Conservation (phyloP, 208 protist species). For the Phytomonas serpens region DNA sequence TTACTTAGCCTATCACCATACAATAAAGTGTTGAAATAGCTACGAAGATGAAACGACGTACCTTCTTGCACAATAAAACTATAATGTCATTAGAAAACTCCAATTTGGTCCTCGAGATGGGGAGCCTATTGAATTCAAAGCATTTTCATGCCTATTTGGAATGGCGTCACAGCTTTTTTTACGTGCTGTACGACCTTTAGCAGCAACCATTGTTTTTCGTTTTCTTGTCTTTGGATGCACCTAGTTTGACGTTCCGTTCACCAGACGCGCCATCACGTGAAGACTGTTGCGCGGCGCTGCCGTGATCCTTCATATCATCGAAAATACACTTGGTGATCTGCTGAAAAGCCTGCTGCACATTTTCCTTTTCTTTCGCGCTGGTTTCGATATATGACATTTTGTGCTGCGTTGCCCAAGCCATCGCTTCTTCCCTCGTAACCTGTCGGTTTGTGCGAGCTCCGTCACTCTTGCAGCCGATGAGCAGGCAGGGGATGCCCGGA, state of each 20-base stretch:
- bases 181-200: slow-evolving; percentile 2
- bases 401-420: slow-evolving; percentile 73
- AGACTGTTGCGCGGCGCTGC: slow-evolving; percentile 29
- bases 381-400: slow-evolving; percentile 88
- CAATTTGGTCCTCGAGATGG: background rate
- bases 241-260: slow-evolving; percentile 56
- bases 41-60: background rate
- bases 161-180: background rate
- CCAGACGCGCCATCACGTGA: slow-evolving; percentile 34
- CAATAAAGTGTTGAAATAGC: background rate
- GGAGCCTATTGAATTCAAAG: background rate
- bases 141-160: background rate
- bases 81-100: background rate
- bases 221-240: slow-evolving; percentile 1
- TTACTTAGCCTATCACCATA: background rate
- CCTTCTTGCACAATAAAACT: background rate
- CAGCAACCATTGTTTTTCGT: slow-evolving; percentile 23
- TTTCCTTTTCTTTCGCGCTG: slow-evolving; percentile 89
- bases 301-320: slow-evolving; percentile 83
- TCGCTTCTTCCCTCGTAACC: slow-evolving; percentile 82
- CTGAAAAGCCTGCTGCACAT: slow-evolving; percentile 89
- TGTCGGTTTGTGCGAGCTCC: slow-evolving; percentile 79
- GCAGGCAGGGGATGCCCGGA: slow-evolving; percentile 90
- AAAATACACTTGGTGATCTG: slow-evolving; percentile 86
- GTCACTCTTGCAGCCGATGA: slow-evolving; percentile 96